These are phyloP conservation scores for Scalesia atractyloides DNA, from an alignment of 129 eudicot species.

Conservation along the genomic window DNA sequence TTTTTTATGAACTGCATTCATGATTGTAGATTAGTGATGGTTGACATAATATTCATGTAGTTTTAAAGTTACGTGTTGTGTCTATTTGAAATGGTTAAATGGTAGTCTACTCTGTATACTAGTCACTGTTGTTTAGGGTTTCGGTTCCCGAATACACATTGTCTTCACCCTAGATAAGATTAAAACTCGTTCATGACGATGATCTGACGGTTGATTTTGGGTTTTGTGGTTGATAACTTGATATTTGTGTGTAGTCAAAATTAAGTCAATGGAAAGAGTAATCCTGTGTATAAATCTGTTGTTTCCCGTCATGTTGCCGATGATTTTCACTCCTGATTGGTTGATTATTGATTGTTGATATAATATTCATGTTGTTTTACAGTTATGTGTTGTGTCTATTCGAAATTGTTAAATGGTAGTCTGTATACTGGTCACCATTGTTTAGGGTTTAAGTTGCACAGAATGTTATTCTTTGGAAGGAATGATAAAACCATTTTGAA, in stretches of 20 bases:
- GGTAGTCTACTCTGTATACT: neutral
- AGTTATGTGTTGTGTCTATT: neutral
- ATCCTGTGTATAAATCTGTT: neutral
- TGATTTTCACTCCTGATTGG: neutral
- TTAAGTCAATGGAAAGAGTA: neutral
- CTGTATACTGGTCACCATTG: neutral
- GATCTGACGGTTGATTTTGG: neutral
- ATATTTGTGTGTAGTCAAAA: neutral
- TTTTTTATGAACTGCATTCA: neutral
- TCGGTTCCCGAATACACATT: neutral
- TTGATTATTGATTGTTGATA: neutral
- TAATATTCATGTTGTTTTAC: neutral
- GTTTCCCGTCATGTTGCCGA: neutral
- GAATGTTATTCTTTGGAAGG: too few species aligned
- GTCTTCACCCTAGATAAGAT: neutral
- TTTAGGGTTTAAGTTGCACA: too few species aligned
- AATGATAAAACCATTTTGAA: neutral
- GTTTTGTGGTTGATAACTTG: neutral
- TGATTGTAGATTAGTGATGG: neutral
- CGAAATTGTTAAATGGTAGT: neutral
- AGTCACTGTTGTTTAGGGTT: neutral
- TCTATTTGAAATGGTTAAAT: neutral
- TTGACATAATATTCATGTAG: neutral
- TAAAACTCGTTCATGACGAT: neutral
- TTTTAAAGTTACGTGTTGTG: too few species aligned